These are phyloP conservation scores for Umbelopsis sp. DNA, from an alignment of 192 early-diverging fungal species.

Conservation along the genomic window DNA sequence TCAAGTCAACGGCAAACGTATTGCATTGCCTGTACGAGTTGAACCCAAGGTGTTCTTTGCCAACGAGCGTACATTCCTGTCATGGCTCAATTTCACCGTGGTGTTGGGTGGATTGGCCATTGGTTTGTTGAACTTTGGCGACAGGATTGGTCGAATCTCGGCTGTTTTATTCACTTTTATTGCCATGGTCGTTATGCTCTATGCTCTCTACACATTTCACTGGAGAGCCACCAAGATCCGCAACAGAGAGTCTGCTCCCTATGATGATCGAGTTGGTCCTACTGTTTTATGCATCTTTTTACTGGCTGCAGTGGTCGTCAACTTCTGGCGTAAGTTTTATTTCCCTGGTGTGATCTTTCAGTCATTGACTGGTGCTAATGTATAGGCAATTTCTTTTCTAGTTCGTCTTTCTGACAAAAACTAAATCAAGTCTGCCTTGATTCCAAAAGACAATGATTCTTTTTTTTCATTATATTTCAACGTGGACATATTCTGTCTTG, in stretches of 20 bases:
- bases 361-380: too few species aligned
- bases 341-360: too few species aligned
- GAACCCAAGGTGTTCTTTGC: constrained; percentile 95
- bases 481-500: too few species aligned
- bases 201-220: constrained; percentile 76
- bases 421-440: not conserved
- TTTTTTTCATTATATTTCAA: not conserved
- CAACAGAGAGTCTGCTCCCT: constrained; percentile 74
- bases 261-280: constrained; percentile 77
- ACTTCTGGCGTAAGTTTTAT: constrained; percentile 54
- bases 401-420: constrained; percentile 20
- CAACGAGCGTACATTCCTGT: constrained; percentile 91
- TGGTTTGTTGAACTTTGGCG: constrained; percentile 83
- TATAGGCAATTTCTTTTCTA: not conserved
- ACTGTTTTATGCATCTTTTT: constrained; percentile 71
- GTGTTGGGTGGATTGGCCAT: constrained; percentile 77
- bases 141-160: constrained; percentile 58
- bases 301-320: constrained; percentile 65
- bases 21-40: constrained; percentile 75
- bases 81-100: constrained; percentile 86
- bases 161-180: constrained; percentile 58
- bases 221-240: constrained; percentile 82
- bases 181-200: constrained; percentile 77
- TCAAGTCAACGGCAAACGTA: constrained; percentile 57
- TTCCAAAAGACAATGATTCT: not conserved